Percentiles rank a stretch among this genome's conserved stretches.
phyloP scores from a whole-genome alignment of 768 basidiomycete species.

The Agrocybe chaxingu region DNA sequence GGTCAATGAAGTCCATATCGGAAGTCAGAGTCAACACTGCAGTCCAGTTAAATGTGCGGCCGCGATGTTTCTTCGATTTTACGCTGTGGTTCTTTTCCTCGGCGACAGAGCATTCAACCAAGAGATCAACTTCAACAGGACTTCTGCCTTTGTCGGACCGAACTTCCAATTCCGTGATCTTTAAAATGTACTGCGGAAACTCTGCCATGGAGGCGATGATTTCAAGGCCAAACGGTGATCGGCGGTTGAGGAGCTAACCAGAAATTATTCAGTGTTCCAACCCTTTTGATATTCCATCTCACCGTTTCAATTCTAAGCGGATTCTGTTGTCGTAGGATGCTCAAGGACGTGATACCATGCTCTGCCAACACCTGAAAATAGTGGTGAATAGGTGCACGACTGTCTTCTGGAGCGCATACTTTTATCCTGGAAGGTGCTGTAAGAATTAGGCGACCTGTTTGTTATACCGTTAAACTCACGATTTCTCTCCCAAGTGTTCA shows the following conservation, averaged over 20 bases:
- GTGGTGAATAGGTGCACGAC: not conserved
- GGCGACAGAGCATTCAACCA: slow-evolving; percentile 54
- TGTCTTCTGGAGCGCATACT: not conserved
- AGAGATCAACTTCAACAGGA: slow-evolving; percentile 56
- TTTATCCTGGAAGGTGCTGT: slow-evolving; percentile 22
- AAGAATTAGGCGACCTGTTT: not conserved
- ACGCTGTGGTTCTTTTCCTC: slow-evolving; percentile 22
- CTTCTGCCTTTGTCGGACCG: slow-evolving; percentile 40
- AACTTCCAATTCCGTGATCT: slow-evolving; percentile 45
- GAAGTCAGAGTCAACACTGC: slow-evolving; percentile 73
- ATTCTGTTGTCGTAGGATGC: slow-evolving; percentile 50
- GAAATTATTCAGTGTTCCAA: not conserved
- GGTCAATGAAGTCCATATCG: slow-evolving; percentile 73
- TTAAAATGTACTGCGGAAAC: slow-evolving; percentile 62
- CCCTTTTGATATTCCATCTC: not conserved
- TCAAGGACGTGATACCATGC: slow-evolving; percentile 66
- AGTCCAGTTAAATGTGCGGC: slow-evolving; percentile 50
- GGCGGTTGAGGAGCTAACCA: slow-evolving; percentile 67
- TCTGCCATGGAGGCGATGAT: slow-evolving; percentile 58
- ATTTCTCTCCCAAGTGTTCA: slow-evolving; percentile 89
- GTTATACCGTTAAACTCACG: slow-evolving; percentile 43
- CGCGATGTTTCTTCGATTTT: slow-evolving; percentile 42
- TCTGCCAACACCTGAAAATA: slow-evolving; percentile 63
- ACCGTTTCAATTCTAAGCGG: slow-evolving; percentile 66
- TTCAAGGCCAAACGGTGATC: slow-evolving; percentile 71